Percentiles rank a stretch among this genome's conserved stretches.
Evolutionary conservation across 2,329 filamentous ascomycete genomes (phyloP).

Genomic region (Thyridium curvatum): DNA sequence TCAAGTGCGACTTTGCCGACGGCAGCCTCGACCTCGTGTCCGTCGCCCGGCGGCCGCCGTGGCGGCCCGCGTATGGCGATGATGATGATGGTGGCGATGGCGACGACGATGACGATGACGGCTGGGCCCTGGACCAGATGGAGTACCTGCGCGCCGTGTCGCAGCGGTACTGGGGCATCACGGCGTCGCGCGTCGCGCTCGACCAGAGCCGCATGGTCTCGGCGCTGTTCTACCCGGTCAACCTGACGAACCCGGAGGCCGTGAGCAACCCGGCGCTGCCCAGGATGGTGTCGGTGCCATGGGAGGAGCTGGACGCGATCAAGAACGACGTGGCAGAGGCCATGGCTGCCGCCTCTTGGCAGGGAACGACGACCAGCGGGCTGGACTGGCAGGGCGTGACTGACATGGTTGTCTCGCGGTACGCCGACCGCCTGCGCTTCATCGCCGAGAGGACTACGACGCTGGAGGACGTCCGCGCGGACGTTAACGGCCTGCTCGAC

Average conservation of each 20-base stretch:
- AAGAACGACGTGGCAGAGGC: conserved; percentile 20
- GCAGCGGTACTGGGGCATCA: conserved; percentile 34
- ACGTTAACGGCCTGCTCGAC: conserved; percentile 31
- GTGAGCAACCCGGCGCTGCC: conserved; percentile 16
- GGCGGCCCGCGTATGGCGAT: too few relatives aligned
- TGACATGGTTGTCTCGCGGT: conserved; percentile 61
- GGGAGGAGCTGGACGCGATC: conserved; percentile 14
- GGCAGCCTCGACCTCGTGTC: conserved; percentile 26
- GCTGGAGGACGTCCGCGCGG: conserved; percentile 21
- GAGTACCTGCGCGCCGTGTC: too few relatives aligned
- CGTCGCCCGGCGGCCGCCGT: conserved; percentile 10
- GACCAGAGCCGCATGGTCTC: conserved; percentile 47
- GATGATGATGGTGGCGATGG: too few relatives aligned
- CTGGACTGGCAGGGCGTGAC: conserved; percentile 63
- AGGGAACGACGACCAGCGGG: too few relatives aligned
- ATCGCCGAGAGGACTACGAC: conserved; percentile 24
- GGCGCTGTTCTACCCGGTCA: conserved; percentile 43
- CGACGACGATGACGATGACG: too few relatives aligned
- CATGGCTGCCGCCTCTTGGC: conserved; percentile 14
- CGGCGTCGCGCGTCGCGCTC: conserved; percentile 29
- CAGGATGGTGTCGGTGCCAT: conserved; percentile 12
- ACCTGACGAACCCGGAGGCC: conserved; percentile 35
- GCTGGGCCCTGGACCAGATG: too few relatives aligned
- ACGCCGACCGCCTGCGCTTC: conserved; percentile 44
- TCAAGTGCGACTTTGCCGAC: conserved; percentile 55